Conservation (phyloP, 139 green algal genomes). For the Chlorella vulgaris region DNA sequence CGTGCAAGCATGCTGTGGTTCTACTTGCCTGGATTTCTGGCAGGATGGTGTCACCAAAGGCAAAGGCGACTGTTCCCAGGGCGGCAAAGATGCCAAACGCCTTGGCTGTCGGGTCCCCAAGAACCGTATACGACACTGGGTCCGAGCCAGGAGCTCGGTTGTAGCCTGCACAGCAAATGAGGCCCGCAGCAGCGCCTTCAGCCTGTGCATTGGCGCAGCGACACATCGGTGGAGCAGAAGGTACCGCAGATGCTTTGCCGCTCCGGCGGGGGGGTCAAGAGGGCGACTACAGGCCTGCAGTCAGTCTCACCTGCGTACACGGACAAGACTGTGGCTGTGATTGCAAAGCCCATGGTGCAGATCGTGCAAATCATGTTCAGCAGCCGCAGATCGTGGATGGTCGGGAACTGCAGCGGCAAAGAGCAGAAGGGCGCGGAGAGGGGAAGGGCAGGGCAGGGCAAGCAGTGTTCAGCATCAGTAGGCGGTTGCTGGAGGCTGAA, state of each 20-base stretch:
- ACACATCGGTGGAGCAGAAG: too few relatives aligned
- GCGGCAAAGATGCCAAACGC: constrained; percentile 42
- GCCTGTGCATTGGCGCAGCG: too few relatives aligned
- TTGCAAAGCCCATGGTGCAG: constrained; percentile 44
- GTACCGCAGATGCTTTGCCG: too few relatives aligned
- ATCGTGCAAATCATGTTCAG: constrained; percentile 53
- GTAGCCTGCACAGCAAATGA: constrained; percentile 12
- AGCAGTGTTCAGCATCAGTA: too few relatives aligned
- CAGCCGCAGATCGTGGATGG: constrained; percentile 43
- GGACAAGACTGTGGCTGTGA: constrained; percentile 30
- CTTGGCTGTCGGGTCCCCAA: constrained; percentile 1
- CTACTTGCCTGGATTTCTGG: constrained; percentile 39
- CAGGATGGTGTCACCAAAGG: constrained; percentile 54
- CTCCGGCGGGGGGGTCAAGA: background rate
- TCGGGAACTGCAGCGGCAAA: constrained; percentile 15
- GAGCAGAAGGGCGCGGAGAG: background rate
- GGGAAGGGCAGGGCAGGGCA: background rate
- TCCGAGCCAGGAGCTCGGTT: background rate
- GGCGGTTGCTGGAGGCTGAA: too few relatives aligned
- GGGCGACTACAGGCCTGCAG: background rate
- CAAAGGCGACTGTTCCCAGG: constrained; percentile 52
- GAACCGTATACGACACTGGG: background rate
- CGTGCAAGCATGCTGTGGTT: background rate
- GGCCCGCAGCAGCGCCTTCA: too few relatives aligned
- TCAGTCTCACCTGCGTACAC: constrained; percentile 30